Evolutionary conservation across 306 rosid species (phyloP), one percentile per base, ranked within the genome.

Genomic region (Rosa multiflora): DNA sequence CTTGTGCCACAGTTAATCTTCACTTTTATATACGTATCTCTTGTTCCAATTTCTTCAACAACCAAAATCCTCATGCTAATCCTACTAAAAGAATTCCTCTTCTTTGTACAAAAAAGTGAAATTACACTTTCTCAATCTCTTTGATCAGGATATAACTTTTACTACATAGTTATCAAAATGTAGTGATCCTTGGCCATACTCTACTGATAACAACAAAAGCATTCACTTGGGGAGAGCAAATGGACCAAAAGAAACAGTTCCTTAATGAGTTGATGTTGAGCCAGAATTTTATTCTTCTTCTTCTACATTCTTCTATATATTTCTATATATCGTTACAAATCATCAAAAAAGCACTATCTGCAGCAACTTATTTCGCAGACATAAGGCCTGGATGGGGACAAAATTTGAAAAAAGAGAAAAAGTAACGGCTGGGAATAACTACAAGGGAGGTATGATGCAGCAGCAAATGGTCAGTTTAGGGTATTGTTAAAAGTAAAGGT

Each of bases 401-500:
- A 46, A 44, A 75, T 39, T 47, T 17, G 43, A n/a, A 51, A 49
- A 4, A 1, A 14, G 18, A 49, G 55, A 13, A 20, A 55, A 0
- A 52, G 18, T 1, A 18, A 53, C 6, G 0, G 42, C 39, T 11
- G 70, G 15, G n/a, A 21, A 67, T 42, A 39, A 79, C 23, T 61
- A n/a, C 26, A 55, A 32, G 59, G 55, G 56, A 70, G 23, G 0
- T 9, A 20, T 2, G 18, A 66, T 15, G 63, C 76, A 74, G 63
- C 5, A 5, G 1, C 49, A 37, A 61, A 40, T 11, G 51, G 15
- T 15, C 10, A 68, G 23, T 68, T 44, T 49, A 47, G 64, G 71
- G 71, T 78, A 79, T 70, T 73, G 59, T 23, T 67, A 62, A 70
- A 68, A 69, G 49, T 90, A 89, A 43, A 75, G 82, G 67, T 67